These are phyloP conservation scores for Dispira simplex DNA, from an alignment of 192 early-diverging fungal genomes.

Conservation along the genomic window DNA sequence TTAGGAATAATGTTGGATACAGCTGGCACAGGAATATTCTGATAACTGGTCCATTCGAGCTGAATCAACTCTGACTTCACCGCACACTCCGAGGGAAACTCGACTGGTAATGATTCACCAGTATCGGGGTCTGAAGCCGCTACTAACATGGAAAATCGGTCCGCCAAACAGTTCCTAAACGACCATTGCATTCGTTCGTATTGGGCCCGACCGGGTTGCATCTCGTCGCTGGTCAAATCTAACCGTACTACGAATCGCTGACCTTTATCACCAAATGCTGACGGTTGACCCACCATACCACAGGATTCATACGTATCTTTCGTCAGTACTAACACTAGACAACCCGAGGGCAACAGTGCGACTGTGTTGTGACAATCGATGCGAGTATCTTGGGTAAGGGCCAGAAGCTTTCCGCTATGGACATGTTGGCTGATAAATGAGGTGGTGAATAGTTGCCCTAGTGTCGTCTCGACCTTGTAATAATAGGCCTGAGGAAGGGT, in stretches of 20 bases:
- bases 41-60: background rate
- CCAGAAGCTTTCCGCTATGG: constrained; percentile 11
- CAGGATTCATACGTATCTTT: constrained; percentile 20
- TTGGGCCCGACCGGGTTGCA: background rate
- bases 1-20: background rate
- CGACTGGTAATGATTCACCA: too few relatives aligned
- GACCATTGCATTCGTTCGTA: constrained; percentile 1
- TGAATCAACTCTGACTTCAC: too few relatives aligned
- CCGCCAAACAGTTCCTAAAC: background rate
- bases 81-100: too few relatives aligned
- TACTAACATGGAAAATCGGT: background rate
- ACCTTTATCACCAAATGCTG: background rate
- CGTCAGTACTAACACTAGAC: constrained; percentile 13
- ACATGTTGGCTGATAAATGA: too few relatives aligned
- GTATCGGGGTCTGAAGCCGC: too few relatives aligned
- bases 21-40: background rate
- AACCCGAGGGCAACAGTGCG: constrained; percentile 17
- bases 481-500: too few relatives aligned
- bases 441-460: too few relatives aligned
- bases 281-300: constrained; percentile 14
- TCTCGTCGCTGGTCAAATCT: background rate
- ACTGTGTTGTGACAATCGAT: constrained; percentile 17
- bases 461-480: too few relatives aligned
- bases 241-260: background rate
- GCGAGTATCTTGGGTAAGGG: constrained; percentile 9